Evolutionary conservation across 495 filamentous ascomycete genomes (phyloP).

Genomic region (Lindgomyces ingoldianus): DNA sequence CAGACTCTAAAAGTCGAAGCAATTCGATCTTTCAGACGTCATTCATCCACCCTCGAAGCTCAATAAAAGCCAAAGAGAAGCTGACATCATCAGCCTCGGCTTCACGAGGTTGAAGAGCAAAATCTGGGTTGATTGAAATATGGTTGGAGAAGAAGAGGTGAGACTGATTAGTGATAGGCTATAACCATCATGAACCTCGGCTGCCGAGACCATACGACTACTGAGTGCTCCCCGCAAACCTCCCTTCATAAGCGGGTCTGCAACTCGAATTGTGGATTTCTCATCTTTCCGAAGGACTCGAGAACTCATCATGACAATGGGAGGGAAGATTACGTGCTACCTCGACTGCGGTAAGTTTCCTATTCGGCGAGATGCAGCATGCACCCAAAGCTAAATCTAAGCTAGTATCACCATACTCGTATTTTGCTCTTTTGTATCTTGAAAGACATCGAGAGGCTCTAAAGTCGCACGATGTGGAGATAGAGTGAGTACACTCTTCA

Average conservation of each 20-base stretch:
- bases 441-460: constrained; percentile 56
- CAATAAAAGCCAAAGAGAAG: background rate
- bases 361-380: background rate
- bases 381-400: background rate
- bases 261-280: constrained; percentile 2
- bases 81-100: background rate
- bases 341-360: constrained; percentile 56
- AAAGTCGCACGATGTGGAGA: constrained; percentile 56
- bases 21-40: too few relatives aligned
- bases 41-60: too few relatives aligned
- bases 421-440: constrained; percentile 62
- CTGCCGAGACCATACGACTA: constrained; percentile 12
- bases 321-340: constrained; percentile 63
- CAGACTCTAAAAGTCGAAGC: too few relatives aligned
- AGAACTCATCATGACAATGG: constrained; percentile 45
- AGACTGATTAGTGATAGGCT: constrained; percentile 24
- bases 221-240: background rate
- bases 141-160: background rate
- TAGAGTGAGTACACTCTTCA: constrained; percentile 54
- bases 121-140: background rate
- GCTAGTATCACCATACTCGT: constrained; percentile 70
- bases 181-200: constrained; percentile 29
- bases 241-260: background rate
- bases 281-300: background rate
- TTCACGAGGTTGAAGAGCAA: background rate